Percentiles rank a stretch among this genome's conserved stretches.
Evolutionary conservation across 2,329 filamentous ascomycete species (phyloP).

Genomic region (Colletotrichum sojae): DNA sequence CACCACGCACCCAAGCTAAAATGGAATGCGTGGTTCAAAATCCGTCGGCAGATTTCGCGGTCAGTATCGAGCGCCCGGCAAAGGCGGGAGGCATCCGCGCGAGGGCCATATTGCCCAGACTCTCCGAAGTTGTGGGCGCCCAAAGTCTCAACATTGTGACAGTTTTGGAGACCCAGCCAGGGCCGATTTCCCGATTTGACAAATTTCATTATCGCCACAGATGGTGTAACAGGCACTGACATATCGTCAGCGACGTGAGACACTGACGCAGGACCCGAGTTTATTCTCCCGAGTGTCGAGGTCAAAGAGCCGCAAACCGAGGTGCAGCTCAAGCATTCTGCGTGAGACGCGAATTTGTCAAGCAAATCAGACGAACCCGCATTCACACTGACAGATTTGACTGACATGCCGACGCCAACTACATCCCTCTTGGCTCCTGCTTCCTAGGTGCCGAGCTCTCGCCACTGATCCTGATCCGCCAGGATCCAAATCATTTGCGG

Average conservation of each 20-base stretch:
- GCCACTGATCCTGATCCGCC: neutral
- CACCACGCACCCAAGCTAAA: no score
- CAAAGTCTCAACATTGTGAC: neutral
- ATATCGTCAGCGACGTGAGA: neutral
- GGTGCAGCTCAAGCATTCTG: slow-evolving; percentile 8
- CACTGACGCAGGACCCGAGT: slow-evolving; percentile 17
- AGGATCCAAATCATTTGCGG: neutral
- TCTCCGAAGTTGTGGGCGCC: neutral
- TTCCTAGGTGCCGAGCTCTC: neutral
- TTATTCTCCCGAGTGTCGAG: neutral
- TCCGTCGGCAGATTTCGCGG: no score
- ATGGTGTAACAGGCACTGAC: slow-evolving; percentile 32
- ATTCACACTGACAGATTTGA: neutral
- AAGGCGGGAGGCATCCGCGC: no score
- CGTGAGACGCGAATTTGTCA: slow-evolving; percentile 28
- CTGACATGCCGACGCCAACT: slow-evolving; percentile 5
- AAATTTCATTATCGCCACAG: slow-evolving; percentile 21
- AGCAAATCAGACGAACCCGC: slow-evolving; percentile 28
- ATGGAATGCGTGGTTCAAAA: no score
- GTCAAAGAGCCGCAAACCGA: slow-evolving; percentile 10
- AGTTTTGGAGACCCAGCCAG: neutral
- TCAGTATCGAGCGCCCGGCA: no score
- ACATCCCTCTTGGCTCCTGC: neutral
- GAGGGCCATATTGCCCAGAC: no score
- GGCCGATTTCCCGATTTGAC: slow-evolving; percentile 13